Percentiles rank a stretch among this genome's conserved stretches.
phyloP scores from a whole-genome alignment of 2,329 filamentous ascomycete species.

The Sarocladium oryzae region DNA sequence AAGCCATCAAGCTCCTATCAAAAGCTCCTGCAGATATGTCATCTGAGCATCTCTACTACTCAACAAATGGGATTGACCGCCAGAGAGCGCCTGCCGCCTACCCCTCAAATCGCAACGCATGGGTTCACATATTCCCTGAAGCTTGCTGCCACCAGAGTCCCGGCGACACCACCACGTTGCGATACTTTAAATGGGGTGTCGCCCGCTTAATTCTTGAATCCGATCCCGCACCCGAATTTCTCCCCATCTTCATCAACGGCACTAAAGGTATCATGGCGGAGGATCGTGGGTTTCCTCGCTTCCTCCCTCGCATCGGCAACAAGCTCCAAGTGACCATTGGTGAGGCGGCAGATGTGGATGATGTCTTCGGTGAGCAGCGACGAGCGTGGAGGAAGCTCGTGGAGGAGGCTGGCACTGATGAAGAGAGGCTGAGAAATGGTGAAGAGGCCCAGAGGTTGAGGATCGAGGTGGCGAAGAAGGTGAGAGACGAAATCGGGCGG shows the following conservation, averaged over 20 bases:
- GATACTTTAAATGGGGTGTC: constrained; percentile 98
- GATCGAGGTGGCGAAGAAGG: constrained; percentile 70
- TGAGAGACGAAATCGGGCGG: constrained; percentile 75
- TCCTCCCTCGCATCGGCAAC: constrained; percentile 68
- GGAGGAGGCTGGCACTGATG: constrained; percentile 33
- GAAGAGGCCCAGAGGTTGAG: constrained; percentile 63
- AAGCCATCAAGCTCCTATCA: constrained; percentile 80
- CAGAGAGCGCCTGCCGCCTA: constrained; percentile 70
- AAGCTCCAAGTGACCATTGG: constrained; percentile 72
- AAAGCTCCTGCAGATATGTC: constrained; percentile 44
- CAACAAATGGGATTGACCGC: constrained; percentile 58
- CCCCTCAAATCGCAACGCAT: constrained; percentile 62
- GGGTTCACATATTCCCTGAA: constrained; percentile 96
- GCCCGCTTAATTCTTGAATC: constrained; percentile 86
- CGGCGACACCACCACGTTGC: constrained; percentile 56
- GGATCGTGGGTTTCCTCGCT: constrained; percentile 69
- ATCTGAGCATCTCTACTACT: constrained; percentile 42
- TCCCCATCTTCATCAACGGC: constrained; percentile 93
- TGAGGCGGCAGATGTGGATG: constrained; percentile 65
- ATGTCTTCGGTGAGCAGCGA: constrained; percentile 71
- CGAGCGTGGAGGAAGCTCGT: constrained; percentile 66
- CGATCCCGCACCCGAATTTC: constrained; percentile 77
- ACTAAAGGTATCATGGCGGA: constrained; percentile 86
- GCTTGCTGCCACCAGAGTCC: constrained; percentile 88
- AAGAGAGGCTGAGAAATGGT: constrained; percentile 33